Base-by-base conservation (phyloP, 306 rosid genomes). In the Nissolia schottii region DNA sequence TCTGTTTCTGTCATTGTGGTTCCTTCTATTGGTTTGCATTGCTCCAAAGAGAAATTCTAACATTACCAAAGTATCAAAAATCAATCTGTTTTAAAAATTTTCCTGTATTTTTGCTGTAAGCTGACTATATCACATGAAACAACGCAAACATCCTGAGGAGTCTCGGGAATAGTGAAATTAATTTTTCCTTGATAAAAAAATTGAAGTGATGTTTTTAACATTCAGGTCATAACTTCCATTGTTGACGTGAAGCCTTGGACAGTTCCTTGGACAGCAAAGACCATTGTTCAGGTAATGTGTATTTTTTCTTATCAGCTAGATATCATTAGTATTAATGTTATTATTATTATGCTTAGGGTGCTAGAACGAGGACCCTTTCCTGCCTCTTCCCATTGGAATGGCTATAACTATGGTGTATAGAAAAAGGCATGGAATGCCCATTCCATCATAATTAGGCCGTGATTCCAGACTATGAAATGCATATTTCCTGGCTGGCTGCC, bases 211-310 rank as follows among this genome's bases (percentile, higher is more conserved):
- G 53, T 67, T 54, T 77, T 63, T 59, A 16, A 73, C 50, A 62
- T 82, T 78, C 77, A 80, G 86, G 80, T 77, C 56, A 51, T 41
- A 63, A 64, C 67, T 69, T 32, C 63, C 16, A 27, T 82, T 75
- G 75, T 37, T 74, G 48, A 37, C 53, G 81, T 57, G 60, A 61
- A 82, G 37, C 84, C 89, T 35, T 85, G 92, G 89, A 73, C 78
- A 2, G 89, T 87, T 43, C 87, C 92, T 29, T 85, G 92, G 87
- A 82, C 82, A 16, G 86, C 78, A 46, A 80, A 75, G 78, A 85
- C 87, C 45, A 84, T 82, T 80, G 58, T 78, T 46, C 87, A 85
- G 89, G 92, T 87, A 67, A 71, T 74, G 72, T 59, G 35, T 56
- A 71, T 37, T 67, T n/a, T 69, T 68, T 67, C 56, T 27, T 67